Percentiles rank a stretch among this genome's conserved stretches.
phyloP scores from a whole-genome alignment of 495 filamentous ascomycete species.

The Physcia stellaris region DNA sequence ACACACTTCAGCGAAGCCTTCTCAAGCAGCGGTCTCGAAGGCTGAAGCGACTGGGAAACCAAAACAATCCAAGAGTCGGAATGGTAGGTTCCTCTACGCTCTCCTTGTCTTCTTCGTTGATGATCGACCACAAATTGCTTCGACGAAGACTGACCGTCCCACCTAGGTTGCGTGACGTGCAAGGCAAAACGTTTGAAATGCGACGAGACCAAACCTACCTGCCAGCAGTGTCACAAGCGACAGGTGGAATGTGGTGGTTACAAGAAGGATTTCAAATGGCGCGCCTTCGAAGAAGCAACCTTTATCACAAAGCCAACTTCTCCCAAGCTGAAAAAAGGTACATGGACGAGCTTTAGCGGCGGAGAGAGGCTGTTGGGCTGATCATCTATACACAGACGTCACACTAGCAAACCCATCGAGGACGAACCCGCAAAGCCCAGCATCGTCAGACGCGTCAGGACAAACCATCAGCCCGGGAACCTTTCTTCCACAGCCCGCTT shows the following conservation, averaged over 20 bases:
- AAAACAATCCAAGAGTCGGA: conserved; percentile 74
- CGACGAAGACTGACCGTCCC: conserved; percentile 22
- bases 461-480: too few relatives aligned
- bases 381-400: too few relatives aligned
- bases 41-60: conserved; percentile 33
- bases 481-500: too few relatives aligned
- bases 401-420: too few relatives aligned
- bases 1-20: conserved; percentile 4
- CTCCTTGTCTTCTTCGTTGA: not conserved
- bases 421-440: too few relatives aligned
- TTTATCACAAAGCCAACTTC: conserved; percentile 34
- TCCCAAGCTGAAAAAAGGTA: conserved; percentile 38
- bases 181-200: conserved; percentile 74
- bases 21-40: conserved; percentile 2
- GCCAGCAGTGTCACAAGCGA: conserved; percentile 58
- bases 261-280: conserved; percentile 77
- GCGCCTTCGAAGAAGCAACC: conserved; percentile 57
- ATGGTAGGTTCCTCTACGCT: conserved; percentile 40
- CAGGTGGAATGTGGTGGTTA: conserved; percentile 65
- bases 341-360: too few relatives aligned
- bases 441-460: too few relatives aligned
- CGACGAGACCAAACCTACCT: conserved; percentile 65
- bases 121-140: not conserved
- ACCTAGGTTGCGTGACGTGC: conserved; percentile 63
- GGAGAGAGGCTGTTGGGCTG: too few relatives aligned